Evolutionary conservation across 2,329 filamentous ascomycete species (phyloP), one percentile per base, ranked within the genome.

Genomic region (Phialemoniopsis sp.): DNA sequence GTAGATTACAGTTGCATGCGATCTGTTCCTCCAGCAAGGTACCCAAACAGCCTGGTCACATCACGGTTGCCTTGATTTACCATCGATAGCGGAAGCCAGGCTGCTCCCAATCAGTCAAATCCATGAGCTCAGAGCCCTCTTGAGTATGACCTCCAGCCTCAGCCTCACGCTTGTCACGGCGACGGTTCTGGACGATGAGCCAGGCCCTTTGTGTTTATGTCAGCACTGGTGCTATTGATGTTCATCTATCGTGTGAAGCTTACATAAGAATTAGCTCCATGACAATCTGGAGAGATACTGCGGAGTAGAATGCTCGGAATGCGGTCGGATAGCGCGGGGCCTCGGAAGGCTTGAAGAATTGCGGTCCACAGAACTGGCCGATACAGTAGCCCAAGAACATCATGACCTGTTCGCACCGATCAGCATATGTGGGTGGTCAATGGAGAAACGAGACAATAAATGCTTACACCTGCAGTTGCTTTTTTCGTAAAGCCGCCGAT

Each of bases 101-200:
- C 34, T 44, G 41, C 34, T 44, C 26, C n/a, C n/a, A 40, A 13
- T 44, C 41, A 3, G 41, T 44, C 41, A 40, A 14, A 13, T 41
- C 41, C 36, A 36, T 35, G 36, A 40, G 36, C 18, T 42, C 38
- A 29, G 34, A 29, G 8, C 19, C 19, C 8, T 32, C 19, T 26
- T 9, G 32, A 34, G 32, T 38, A 10, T 38, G 3, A 32, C 26
- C 30, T 13, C 30, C 18, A 6, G 34, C 29, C 30, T 30, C 39
- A 9, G 36, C 35, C 29, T 29, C 29, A 7, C 8, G 21, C n/a
- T 29, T 30, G 38, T 39, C 39, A 13, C 38, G 38, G 17, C 36
- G 34, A 5, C n/a, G 14, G 36, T 44, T 44, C 36, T 44, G 39
- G 15, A 29, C 4, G 4, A 34, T 28, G 34, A 26, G 21, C 21